These are phyloP conservation scores for Chamaecrista fasciculata DNA, from an alignment of 306 rosid genomes.

Conservation along the genomic window DNA sequence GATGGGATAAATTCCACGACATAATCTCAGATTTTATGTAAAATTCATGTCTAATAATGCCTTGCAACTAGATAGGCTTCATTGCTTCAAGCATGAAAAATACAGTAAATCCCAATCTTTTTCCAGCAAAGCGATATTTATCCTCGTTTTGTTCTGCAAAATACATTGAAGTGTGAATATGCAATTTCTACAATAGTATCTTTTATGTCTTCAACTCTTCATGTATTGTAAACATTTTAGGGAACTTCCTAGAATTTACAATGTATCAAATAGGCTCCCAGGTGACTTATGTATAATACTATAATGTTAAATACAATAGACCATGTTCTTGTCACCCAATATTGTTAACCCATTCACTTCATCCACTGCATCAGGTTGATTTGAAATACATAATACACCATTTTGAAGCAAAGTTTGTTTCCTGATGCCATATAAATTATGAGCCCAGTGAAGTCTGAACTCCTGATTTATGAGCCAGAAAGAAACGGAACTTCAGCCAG, in stretches of 20 bases:
- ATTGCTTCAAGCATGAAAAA: no score
- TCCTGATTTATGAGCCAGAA: conserved; percentile 47
- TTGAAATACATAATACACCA: not conserved
- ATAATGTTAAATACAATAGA: no score
- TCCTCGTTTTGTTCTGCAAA: not conserved
- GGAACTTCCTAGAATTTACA: not conserved
- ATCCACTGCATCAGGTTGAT: not conserved
- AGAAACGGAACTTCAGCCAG: conserved; percentile 71
- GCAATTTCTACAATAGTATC: not conserved
- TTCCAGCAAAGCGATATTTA: not conserved
- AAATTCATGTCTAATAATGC: not conserved
- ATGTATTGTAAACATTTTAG: not conserved
- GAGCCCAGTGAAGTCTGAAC: conserved; percentile 26
- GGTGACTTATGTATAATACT: not conserved
- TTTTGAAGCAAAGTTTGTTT: not conserved
- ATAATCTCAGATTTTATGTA: no score
- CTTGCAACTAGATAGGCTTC: no score
- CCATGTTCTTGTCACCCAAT: conserved; percentile 9
- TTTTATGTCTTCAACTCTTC: not conserved
- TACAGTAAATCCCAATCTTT: not conserved
- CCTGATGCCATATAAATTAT: not conserved
- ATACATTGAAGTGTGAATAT: no score
- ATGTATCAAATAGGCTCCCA: not conserved
- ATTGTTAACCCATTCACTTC: conserved; percentile 1
- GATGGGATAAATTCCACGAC: not conserved